These are phyloP conservation scores for Malus hybrid DNA, from an alignment of 331 rosid genomes.

Conservation along the genomic window DNA sequence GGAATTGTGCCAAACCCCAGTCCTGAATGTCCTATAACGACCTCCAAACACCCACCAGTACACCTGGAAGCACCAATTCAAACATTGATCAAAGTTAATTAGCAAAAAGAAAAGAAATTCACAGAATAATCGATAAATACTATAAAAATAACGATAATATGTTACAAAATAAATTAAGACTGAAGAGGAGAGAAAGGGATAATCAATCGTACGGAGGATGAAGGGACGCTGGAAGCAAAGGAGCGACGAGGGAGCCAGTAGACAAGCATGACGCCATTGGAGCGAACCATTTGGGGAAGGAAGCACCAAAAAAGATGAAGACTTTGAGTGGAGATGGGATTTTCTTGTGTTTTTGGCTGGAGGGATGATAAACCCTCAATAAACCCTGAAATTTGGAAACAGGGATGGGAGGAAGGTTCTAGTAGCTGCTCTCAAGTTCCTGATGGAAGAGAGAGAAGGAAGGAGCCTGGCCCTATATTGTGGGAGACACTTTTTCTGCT, in stretches of 20 bases:
- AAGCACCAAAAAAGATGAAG: background rate
- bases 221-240: slow-evolving; percentile 18
- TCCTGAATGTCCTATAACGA: slow-evolving; percentile 44
- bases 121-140: background rate
- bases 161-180: background rate
- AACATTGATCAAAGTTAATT: background rate
- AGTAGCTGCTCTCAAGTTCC: background rate
- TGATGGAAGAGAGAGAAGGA: background rate
- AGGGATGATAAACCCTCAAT: slow-evolving; percentile 3
- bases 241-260: slow-evolving; percentile 51
- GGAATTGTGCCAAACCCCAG: slow-evolving; percentile 30
- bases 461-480: background rate
- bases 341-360: background rate
- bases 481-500: background rate
- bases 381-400: slow-evolving; percentile 1
- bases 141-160: background rate
- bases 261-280: slow-evolving; percentile 48
- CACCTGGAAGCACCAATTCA: slow-evolving; percentile 30
- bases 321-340: background rate
- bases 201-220: slow-evolving; percentile 17
- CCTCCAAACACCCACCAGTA: slow-evolving; percentile 29
- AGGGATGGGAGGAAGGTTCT: slow-evolving; percentile 1
- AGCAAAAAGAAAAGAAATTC: background rate
- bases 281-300: slow-evolving; percentile 59
- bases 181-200: background rate